Conservation (phyloP, 108 stramenopile species). For the Phaeodactylum tricornutum region DNA sequence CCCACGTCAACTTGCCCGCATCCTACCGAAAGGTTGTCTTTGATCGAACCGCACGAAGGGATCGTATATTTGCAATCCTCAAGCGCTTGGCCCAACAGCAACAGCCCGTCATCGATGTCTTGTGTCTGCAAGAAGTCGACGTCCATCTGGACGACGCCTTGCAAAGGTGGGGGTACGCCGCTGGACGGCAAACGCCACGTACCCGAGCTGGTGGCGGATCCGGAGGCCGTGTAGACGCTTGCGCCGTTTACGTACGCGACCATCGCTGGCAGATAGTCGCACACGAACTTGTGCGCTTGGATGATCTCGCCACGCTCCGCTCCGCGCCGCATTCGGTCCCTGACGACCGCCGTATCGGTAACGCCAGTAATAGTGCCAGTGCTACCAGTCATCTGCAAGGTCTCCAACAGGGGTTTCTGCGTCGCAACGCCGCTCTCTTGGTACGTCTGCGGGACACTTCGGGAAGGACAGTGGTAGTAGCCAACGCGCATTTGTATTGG, state of each 20-base stretch:
- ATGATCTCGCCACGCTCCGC: slow-evolving; percentile 61
- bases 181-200: slow-evolving; percentile 37
- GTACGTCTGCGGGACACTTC: slow-evolving; percentile 31
- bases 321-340: neutral
- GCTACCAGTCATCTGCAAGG: slow-evolving; percentile 27
- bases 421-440: slow-evolving; percentile 63
- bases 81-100: neutral
- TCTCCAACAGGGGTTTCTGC: slow-evolving; percentile 45
- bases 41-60: slow-evolving; percentile 8
- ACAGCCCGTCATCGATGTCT: slow-evolving; percentile 26
- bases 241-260: slow-evolving; percentile 39
- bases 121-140: slow-evolving; percentile 78
- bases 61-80: neutral
- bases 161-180: slow-evolving; percentile 5
- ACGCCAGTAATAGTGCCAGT: neutral
- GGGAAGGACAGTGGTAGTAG: slow-evolving; percentile 33
- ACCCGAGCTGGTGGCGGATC: slow-evolving; percentile 16
- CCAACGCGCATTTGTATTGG: slow-evolving; percentile 78
- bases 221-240: slow-evolving; percentile 61
- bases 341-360: neutral
- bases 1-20: slow-evolving; percentile 49
- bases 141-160: no score
- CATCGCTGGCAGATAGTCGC: slow-evolving; percentile 31
- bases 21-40: slow-evolving; percentile 48
- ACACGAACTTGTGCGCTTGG: slow-evolving; percentile 45